Conservation (phyloP, 176 grass and related monocot species). For the Saccharum spontaneum region DNA sequence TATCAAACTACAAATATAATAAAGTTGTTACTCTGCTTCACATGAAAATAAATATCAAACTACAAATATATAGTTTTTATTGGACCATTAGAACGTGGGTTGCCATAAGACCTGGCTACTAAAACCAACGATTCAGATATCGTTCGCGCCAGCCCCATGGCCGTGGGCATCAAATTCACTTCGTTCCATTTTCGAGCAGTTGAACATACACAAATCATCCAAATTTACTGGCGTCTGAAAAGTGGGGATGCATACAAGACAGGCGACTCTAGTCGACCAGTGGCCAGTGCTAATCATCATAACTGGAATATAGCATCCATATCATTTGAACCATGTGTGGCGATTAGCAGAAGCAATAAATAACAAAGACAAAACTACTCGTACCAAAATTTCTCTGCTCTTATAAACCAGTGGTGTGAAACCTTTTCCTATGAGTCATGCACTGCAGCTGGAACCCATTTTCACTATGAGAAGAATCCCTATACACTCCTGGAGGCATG, state of each 20-base stretch:
- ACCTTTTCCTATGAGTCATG: background rate
- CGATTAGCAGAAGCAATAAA: background rate
- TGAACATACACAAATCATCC: background rate
- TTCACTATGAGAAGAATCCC: conserved; percentile 14
- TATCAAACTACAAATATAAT: background rate
- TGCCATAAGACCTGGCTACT: background rate
- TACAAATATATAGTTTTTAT: background rate
- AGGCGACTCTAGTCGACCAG: background rate
- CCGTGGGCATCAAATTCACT: background rate
- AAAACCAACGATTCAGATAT: background rate
- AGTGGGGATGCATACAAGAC: background rate
- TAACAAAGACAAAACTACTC: background rate
- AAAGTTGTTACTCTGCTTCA: background rate
- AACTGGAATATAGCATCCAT: background rate
- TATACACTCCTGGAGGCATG: conserved; percentile 10
- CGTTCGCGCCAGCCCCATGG: too few relatives aligned
- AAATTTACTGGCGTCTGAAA: background rate
- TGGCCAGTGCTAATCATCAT: background rate
- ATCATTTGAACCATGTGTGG: background rate
- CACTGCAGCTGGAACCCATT: background rate
- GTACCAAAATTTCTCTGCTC: background rate
- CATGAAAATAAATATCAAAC: background rate
- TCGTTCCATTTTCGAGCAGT: background rate
- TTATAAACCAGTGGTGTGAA: background rate
- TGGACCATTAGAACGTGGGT: background rate